Evolutionary conservation across 108 stramenopile species (phyloP), one percentile per base, ranked within the genome.

Genomic region (Craspedostauros australis): DNA sequence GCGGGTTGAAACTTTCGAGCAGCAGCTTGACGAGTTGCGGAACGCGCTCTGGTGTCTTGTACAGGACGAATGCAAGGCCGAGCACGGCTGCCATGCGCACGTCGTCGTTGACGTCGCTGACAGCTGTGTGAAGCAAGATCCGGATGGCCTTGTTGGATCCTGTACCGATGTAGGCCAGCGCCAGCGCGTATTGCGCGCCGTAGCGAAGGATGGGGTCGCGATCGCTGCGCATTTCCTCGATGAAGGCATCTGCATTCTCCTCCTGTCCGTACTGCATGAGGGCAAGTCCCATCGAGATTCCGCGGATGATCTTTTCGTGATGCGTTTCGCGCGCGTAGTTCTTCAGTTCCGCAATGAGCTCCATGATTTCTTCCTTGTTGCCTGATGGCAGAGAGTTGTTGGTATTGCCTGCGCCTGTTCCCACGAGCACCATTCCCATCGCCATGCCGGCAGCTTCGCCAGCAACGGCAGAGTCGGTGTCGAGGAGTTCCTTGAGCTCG

Each of bases 251-350:
- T 0, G 97, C 97, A 53, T 80, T 87, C 54, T 98, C 97, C 59
- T 99, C 99, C 53, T 95, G 94, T 5, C 96, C 95, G 62, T 75
- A 96, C 40, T 93, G 83, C 30, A 96, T 92, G 14, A 99, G 72
- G 8, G 97, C 96, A 21, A 99, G 50, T 36, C 95, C 93, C 70
- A 99, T 78, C 48, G 96, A 82, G 49, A 98, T 79, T 8, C 95
- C 97, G 16, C 99, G 94, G 65, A 96, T 96, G 58, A 97, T 98
- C 68, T 99, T 99, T 69, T 99, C 99, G 76, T 98, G 97, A 14
- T 84, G 78, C 4, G 99, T 98, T 62, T 96, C 96, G 25, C 93
- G 84, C 12, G 96, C 94, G 49, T 98, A 98, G 47, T 82, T 87
- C 48, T 95, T 86, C 49, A 99, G 72, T 44, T 96, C 94, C 28